Base-by-base conservation (phyloP, 352 stramenopile genomes). In the Pythium utonaiense region DNA sequence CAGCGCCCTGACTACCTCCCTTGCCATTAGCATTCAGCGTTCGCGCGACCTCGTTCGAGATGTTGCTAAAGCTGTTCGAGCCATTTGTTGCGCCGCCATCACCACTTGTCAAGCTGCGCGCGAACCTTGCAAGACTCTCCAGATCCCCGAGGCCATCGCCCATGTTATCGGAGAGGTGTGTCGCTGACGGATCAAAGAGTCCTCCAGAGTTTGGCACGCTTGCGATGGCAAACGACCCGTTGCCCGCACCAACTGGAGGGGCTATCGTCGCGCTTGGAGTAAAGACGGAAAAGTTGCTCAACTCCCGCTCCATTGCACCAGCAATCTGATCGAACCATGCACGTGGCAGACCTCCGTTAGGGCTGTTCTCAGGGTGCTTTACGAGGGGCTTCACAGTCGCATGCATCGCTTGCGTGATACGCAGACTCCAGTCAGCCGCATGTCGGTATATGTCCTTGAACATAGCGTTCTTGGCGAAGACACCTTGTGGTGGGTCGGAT, bases 361-460 rank as follows among this genome's bases (percentile, higher is more conserved):
- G 80, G 55, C 83, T 92, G 57, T 78, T 83, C 13, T 88, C 74
- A 4, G 73, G 55, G 30, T 77, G 75, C 19, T 84, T 83, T 34
- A 91, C 69, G 2, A 71, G 86, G 13, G 79, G 81, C 33, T 88
- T 87, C 17, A 95, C 83, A 1, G 86, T 95, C 12, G 83, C 71
- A 49, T 93, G 82, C 60, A 90, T 88, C 14, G 83, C 79, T 24
- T 88, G 77, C 3, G 77, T 88, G 38, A 93, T 91, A 6, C 86
- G 74, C 22, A 92, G 45, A 51, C 86, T 93, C 81, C 85, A 93
- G 9, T 75, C 73, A 17, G 78, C 83, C 0, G 82, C 86, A 41
- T 89, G 78, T 36, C 85, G 80, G 61, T 91, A 93, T 50, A 92
- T 91, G 53, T 92, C 73, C 51, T 86, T 83, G 66, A 93, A 91